These are phyloP conservation scores for Chrysoporthe puriensis DNA, from an alignment of 2,329 filamentous ascomycete genomes.

Conservation along the genomic window DNA sequence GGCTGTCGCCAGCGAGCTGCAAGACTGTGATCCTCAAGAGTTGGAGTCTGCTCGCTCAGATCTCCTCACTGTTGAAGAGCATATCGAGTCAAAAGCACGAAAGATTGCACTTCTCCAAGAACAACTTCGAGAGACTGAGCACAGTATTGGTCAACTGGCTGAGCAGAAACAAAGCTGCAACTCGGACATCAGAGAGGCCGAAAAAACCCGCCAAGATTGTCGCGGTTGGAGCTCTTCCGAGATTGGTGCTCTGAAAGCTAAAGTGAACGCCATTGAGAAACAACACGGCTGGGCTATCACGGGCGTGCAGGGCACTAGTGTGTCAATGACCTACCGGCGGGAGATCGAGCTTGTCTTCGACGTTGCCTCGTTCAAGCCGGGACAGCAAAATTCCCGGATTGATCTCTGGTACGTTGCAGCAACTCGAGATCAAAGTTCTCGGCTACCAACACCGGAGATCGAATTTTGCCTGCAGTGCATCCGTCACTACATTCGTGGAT, in stretches of 20 bases:
- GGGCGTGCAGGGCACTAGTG: constrained; percentile 60
- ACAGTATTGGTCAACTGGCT: constrained; percentile 63
- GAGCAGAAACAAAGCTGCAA: constrained; percentile 71
- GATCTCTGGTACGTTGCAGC: constrained; percentile 73
- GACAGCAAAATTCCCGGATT: constrained; percentile 57
- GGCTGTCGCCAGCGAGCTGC: constrained; percentile 72
- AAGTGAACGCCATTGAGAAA: constrained; percentile 67
- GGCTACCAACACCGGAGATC: constrained; percentile 65
- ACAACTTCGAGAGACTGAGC: constrained; percentile 69
- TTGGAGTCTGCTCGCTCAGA: constrained; percentile 73
- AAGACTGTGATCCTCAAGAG: constrained; percentile 79
- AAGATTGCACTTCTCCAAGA: constrained; percentile 68
- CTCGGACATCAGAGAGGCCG: constrained; percentile 78
- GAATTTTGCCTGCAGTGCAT: constrained; percentile 78
- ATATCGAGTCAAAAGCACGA: constrained; percentile 70
- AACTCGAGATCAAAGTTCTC: constrained; percentile 54
- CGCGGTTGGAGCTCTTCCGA: constrained; percentile 87
- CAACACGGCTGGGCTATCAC: constrained; percentile 73
- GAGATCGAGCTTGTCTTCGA: constrained; percentile 78
- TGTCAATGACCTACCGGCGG: constrained; percentile 75
- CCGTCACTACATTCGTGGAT: constrained; percentile 65
- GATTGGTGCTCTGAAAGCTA: constrained; percentile 75
- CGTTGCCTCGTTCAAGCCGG: constrained; percentile 59
- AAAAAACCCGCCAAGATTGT: constrained; percentile 83
- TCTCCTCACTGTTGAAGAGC: constrained; percentile 65